Base-by-base conservation (phyloP, 129 eudicot genomes). In the Flaveria bidentis region DNA sequence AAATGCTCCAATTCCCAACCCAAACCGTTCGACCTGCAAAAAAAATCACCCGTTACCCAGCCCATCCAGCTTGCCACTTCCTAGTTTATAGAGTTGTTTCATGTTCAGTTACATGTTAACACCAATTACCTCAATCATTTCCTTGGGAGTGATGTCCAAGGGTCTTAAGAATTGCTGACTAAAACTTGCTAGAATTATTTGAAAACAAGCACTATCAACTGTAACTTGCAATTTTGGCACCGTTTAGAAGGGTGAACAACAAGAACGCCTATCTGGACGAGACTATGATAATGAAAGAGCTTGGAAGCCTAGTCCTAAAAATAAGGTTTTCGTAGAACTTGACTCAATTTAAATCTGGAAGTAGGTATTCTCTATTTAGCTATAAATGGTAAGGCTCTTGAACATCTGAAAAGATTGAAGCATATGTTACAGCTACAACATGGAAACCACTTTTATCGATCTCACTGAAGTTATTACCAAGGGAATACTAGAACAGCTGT, bases 91-190 rank as follows among this genome's bases (percentile, higher is more conserved):
- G 26, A 4, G 25, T 55, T 55, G 26, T 17, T 17, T 55, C 6
- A 18, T 55, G 61, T 55, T 55, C 61, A 55, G 61, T 18, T 55
- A 55, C 61, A 25, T 60, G 58, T 58, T 47, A 49, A 9, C 50
- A 20, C 57, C 49, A 75, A 47, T 28, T 17, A 63, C 71, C 72
- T 46, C 14, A 47, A 75, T 75, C 79, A 33, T 22, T 62, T 75
- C 80, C 39, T 46, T 28, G 44, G 22, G 6, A 75, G 22, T 75
- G 62, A 46, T 75, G 63, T 52, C 33, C 36, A 22, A 49, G 49
- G 74, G 20, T 6, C 20, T 30, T 47, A 33, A 11, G 11, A 28
- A 75, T 0, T 46, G 41, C 22, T 18, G 52, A 17, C 30, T 30
- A 14, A 36, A 18, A 47, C 55, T 30, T 13, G 8, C 7, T 12